A percentile compares a stretch with the other conserved stretches of the same genome.
phyloP scores from a whole-genome alignment of 768 basidiomycete genomes.

The Tephrocybe sp. region DNA sequence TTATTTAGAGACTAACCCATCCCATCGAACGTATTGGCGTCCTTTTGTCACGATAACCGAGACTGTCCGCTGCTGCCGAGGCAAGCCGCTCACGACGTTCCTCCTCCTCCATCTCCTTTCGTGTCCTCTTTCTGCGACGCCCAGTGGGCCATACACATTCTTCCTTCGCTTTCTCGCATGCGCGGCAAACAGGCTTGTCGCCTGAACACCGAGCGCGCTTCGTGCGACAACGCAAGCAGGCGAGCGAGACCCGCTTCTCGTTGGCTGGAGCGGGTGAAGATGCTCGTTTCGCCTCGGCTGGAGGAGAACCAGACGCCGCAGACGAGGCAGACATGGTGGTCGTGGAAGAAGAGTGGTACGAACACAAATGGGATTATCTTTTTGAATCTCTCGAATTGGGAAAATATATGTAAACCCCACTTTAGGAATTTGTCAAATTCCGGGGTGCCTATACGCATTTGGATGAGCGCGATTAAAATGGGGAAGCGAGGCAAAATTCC shows the following conservation, averaged over 20 bases:
- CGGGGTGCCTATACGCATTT: slow-evolving; percentile 1
- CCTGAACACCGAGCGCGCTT: slow-evolving; percentile 18
- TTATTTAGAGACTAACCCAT: slow-evolving; percentile 2
- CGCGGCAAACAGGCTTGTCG: slow-evolving; percentile 15
- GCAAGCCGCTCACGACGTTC: slow-evolving; percentile 12
- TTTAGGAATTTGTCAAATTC: background rate
- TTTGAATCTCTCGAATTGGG: slow-evolving; percentile 1
- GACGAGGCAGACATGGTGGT: slow-evolving; percentile 13
- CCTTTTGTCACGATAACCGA: slow-evolving; percentile 8
- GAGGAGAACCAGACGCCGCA: slow-evolving; percentile 7
- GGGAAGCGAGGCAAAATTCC: background rate
- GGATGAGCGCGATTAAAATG: background rate
- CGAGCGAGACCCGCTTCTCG: slow-evolving; percentile 18
- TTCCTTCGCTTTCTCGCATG: slow-evolving; percentile 16
- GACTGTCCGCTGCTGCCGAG: slow-evolving; percentile 11
- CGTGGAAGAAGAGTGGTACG: background rate
- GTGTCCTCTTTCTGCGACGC: slow-evolving; percentile 14
- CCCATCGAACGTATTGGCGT: background rate
- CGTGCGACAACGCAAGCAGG: slow-evolving; percentile 17
- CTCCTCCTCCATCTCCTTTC: slow-evolving; percentile 17
- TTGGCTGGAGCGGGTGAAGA: slow-evolving; percentile 5
- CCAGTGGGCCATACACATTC: slow-evolving; percentile 16
- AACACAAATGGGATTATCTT: slow-evolving; percentile 9
- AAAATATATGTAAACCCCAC: background rate
- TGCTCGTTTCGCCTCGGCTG: background rate